phyloP scores from a whole-genome alignment of 257 asterid genomes.

The Gynochthodes officinalis region DNA sequence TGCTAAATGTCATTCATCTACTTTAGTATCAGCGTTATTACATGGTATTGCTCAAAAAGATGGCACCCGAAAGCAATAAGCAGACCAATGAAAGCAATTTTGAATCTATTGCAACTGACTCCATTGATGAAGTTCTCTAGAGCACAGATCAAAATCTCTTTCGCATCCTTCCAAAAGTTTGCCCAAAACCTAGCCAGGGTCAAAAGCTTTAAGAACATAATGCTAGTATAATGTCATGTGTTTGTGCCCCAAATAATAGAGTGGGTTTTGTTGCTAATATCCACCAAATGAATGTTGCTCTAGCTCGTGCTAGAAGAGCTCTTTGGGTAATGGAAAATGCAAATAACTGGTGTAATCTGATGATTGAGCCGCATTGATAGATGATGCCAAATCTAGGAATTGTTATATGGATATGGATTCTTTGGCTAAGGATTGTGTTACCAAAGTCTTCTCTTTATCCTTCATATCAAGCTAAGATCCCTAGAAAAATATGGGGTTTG shows the following conservation, averaged over 20 bases:
- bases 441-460: constrained; percentile 43
- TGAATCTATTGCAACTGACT: constrained; percentile 70
- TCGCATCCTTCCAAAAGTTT: constrained; percentile 93
- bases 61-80: constrained; percentile 99
- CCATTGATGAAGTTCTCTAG: constrained; percentile 96
- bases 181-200: constrained; percentile 99
- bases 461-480: constrained; percentile 43
- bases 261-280: constrained; percentile 97
- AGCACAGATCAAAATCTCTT: constrained; percentile 97
- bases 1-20: constrained; percentile 97
- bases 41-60: constrained; percentile 88
- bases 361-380: constrained; percentile 88
- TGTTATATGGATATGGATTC: constrained; percentile 92
- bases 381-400: constrained; percentile 78
- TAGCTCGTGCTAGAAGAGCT: constrained; percentile 96
- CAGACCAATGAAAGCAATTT: constrained; percentile 66
- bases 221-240: constrained; percentile 96
- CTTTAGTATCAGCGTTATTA: constrained; percentile 99
- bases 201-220: constrained; percentile 99
- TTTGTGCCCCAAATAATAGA: constrained; percentile 89
- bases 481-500: constrained; percentile 57
- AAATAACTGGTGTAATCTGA: constrained; percentile 65
- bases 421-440: constrained; percentile 71
- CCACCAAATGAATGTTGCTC: constrained; percentile 98
- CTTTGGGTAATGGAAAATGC: constrained; percentile 99